These are phyloP conservation scores for Sporothrix mexicana DNA, from an alignment of 2,329 filamentous ascomycete species.

Conservation along the genomic window DNA sequence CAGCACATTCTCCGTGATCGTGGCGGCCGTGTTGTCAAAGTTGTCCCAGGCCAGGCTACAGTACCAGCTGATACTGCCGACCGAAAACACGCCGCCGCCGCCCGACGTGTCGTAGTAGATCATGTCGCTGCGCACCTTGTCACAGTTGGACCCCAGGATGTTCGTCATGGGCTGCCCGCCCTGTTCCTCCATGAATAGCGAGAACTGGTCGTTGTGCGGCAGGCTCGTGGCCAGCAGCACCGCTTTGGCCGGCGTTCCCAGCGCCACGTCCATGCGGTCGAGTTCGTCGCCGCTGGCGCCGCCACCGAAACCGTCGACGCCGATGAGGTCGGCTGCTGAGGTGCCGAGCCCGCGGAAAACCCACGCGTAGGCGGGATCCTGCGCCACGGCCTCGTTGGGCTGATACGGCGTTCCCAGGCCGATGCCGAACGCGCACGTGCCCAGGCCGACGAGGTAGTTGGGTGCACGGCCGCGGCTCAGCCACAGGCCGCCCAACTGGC, in stretches of 20 bases:
- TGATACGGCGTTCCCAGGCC: too few relatives aligned
- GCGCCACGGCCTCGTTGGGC: too few relatives aligned
- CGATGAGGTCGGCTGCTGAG: slow-evolving; percentile 35
- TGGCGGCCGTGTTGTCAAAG: neutral
- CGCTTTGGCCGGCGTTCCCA: slow-evolving; percentile 43
- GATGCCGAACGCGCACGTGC: too few relatives aligned
- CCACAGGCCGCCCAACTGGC: slow-evolving; percentile 44
- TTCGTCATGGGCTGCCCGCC: too few relatives aligned
- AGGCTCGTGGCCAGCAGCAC: slow-evolving; percentile 42
- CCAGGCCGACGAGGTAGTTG: too few relatives aligned
- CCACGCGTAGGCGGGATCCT: too few relatives aligned
- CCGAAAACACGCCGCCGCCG: slow-evolving; percentile 37
- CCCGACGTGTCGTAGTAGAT: slow-evolving; percentile 39
- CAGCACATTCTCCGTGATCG: neutral
- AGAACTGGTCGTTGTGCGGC: slow-evolving; percentile 37
- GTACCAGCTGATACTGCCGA: slow-evolving; percentile 43
- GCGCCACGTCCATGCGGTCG: slow-evolving; percentile 43
- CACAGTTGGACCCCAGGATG: slow-evolving; percentile 39
- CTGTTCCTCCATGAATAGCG: slow-evolving; percentile 39
- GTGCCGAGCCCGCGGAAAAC: too few relatives aligned
- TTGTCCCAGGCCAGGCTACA: slow-evolving; percentile 17
- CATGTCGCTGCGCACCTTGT: slow-evolving; percentile 40
- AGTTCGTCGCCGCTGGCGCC: slow-evolving; percentile 47
- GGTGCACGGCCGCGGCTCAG: slow-evolving; percentile 43
- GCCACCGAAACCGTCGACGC: slow-evolving; percentile 43